A percentile compares a stretch with the other conserved stretches of the same genome.
Conservation (phyloP, 2,329 filamentous ascomycete species). For the Colletotrichum cuscutae region DNA sequence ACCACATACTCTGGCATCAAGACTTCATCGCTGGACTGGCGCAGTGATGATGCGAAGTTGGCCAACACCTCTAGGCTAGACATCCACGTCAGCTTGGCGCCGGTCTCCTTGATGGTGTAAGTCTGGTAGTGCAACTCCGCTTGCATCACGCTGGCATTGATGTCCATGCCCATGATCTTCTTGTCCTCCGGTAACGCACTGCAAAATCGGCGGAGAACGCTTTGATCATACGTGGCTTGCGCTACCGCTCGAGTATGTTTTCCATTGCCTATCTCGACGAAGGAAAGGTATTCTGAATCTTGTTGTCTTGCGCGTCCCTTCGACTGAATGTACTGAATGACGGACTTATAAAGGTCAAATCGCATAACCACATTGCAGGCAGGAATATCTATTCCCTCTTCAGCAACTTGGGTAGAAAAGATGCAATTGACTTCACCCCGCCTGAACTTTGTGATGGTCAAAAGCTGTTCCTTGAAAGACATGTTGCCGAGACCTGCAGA, state of each 20-base stretch:
- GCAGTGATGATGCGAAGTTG: slow-evolving; percentile 78
- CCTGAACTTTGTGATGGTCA: slow-evolving; percentile 75
- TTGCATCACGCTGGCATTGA: slow-evolving; percentile 64
- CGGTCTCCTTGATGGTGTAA: slow-evolving; percentile 72
- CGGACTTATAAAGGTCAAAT: slow-evolving; percentile 88
- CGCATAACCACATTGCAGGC: slow-evolving; percentile 75
- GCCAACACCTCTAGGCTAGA: slow-evolving; percentile 78
- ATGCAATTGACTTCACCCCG: slow-evolving; percentile 70
- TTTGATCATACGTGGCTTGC: slow-evolving; percentile 70
- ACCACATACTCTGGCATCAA: slow-evolving; percentile 70
- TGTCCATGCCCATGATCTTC: slow-evolving; percentile 69
- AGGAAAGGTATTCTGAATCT: slow-evolving; percentile 84
- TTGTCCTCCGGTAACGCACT: slow-evolving; percentile 78
- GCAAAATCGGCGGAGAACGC: slow-evolving; percentile 80
- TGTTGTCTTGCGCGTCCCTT: slow-evolving; percentile 83
- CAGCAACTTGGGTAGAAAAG: slow-evolving; percentile 73
- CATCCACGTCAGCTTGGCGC: slow-evolving; percentile 82
- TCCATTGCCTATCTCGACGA: slow-evolving; percentile 79
- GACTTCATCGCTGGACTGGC: slow-evolving; percentile 51
- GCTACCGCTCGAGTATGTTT: slow-evolving; percentile 66
- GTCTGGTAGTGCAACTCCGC: slow-evolving; percentile 60
- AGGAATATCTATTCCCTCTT: slow-evolving; percentile 75
- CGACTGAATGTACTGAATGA: slow-evolving; percentile 96
- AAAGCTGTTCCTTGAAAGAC: slow-evolving; percentile 78
- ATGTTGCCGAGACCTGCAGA: slow-evolving; percentile 45